Percentiles rank a stretch among this genome's conserved stretches.
Conservation (phyloP, 306 rosid genomes). For the Alnus rubra region DNA sequence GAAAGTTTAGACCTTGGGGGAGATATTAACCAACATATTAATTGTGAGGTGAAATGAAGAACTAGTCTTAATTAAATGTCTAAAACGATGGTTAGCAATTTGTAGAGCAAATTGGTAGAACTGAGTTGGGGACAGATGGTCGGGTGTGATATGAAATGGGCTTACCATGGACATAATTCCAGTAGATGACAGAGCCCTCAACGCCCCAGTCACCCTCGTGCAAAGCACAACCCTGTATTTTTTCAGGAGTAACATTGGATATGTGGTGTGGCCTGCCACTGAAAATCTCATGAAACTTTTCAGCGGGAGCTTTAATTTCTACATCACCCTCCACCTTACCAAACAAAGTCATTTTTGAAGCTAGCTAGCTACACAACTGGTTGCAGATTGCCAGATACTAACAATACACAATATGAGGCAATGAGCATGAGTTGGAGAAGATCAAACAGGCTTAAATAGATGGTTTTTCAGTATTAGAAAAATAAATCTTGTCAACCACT, state of each 20-base stretch:
- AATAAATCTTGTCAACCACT: too few relatives aligned
- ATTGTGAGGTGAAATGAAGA: too few relatives aligned
- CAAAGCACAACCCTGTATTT: not conserved
- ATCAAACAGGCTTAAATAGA: too few relatives aligned
- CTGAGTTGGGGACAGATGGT: too few relatives aligned
- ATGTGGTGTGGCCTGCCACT: slow-evolving; percentile 23
- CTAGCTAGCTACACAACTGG: not conserved
- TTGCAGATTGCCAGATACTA: not conserved
- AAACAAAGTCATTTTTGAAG: not conserved
- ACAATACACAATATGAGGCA: too few relatives aligned
- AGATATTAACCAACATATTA: too few relatives aligned
- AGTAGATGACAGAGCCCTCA: slow-evolving; percentile 20
- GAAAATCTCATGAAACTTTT: slow-evolving; percentile 11
- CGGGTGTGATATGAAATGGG: not conserved
- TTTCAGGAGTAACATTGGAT: not conserved
- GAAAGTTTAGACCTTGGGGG: too few relatives aligned
- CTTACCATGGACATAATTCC: slow-evolving; percentile 30
- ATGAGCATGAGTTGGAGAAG: too few relatives aligned
- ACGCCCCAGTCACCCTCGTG: slow-evolving; percentile 28
- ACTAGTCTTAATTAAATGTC: too few relatives aligned
- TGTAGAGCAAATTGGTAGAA: too few relatives aligned
- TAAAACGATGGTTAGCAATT: too few relatives aligned
- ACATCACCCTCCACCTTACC: slow-evolving; percentile 17
- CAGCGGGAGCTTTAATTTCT: slow-evolving; percentile 20
- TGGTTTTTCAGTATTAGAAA: too few relatives aligned